These are phyloP conservation scores for Candida ipomoeae DNA, from an alignment of 805 yeast species.

Conservation along the genomic window DNA sequence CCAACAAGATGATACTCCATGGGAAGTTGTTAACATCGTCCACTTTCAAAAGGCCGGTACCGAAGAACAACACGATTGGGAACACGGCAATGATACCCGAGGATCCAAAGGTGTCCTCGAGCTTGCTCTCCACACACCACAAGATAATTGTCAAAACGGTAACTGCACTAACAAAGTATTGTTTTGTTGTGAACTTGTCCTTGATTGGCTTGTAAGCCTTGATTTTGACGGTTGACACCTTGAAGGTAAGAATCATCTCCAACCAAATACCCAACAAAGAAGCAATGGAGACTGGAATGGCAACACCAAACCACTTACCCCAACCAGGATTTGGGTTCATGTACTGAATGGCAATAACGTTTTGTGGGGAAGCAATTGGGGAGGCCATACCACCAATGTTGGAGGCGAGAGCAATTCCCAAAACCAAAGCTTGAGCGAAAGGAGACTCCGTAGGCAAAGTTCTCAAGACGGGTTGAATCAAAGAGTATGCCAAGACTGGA, in stretches of 20 bases:
- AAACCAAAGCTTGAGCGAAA: conserved; percentile 76
- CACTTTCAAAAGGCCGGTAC: conserved; percentile 78
- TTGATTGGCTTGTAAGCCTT: conserved; percentile 56
- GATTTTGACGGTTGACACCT: conserved; percentile 46
- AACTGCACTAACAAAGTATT: conserved; percentile 69
- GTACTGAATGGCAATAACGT: conserved; percentile 80
- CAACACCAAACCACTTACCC: conserved; percentile 90
- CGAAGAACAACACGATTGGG: conserved; percentile 88
- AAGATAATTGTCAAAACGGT: conserved; percentile 69
- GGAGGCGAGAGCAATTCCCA: conserved; percentile 91
- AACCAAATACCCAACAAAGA: conserved; percentile 70
- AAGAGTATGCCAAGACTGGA: conserved; percentile 87
- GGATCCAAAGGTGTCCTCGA: conserved; percentile 77
- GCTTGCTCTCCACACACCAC: conserved; percentile 84
- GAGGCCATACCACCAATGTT: conserved; percentile 96
- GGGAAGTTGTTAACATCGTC: conserved; percentile 94
- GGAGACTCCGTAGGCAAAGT: conserved; percentile 75
- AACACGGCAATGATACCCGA: conserved; percentile 94
- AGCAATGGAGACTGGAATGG: conserved; percentile 72
- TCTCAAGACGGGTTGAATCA: conserved; percentile 84
- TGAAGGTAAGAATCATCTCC: conserved; percentile 62
- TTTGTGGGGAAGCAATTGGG: conserved; percentile 96
- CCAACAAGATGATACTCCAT: conserved; percentile 93
- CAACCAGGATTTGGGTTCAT: conserved; percentile 79
- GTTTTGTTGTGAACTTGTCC: conserved; percentile 67